Evolutionary conservation across 2,329 filamentous ascomycete species (phyloP).

Genomic region (Shiraia bambusicola): DNA sequence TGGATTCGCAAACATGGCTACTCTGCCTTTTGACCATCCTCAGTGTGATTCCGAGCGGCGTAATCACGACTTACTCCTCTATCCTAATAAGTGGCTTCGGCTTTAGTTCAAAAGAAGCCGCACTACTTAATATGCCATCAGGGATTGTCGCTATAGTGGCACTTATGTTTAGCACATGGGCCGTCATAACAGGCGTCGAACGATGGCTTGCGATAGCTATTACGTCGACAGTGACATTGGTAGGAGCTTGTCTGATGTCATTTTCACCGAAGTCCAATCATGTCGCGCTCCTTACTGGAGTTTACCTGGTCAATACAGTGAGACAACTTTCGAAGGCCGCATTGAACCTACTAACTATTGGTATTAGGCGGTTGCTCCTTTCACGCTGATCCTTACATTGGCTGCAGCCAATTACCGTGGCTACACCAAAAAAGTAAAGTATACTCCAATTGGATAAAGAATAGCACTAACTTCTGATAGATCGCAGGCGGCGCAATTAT

Average conservation of each 20-base stretch:
- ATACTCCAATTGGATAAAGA: too few relatives aligned
- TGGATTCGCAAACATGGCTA: constrained; percentile 59
- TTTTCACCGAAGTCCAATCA: constrained; percentile 18
- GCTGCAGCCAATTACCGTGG: constrained; percentile 25
- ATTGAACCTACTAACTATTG: constrained; percentile 17
- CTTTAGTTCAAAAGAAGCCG: constrained; percentile 16
- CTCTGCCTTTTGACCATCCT: too few relatives aligned
- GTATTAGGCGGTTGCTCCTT: constrained; percentile 10
- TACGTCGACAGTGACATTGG: too few relatives aligned
- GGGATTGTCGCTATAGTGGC: constrained; percentile 15
- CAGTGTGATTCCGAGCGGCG: constrained; percentile 18
- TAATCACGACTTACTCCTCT: constrained; percentile 23
- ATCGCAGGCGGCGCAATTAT: too few relatives aligned
- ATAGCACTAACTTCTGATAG: too few relatives aligned
- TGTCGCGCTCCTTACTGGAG: constrained; percentile 18
- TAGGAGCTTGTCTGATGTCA: constrained; percentile 15
- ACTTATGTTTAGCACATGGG: too few relatives aligned
- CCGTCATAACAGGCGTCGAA: too few relatives aligned
- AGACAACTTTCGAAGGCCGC: too few relatives aligned
- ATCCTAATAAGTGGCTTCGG: constrained; percentile 23
- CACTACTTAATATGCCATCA: constrained; percentile 23
- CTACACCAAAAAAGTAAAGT: too few relatives aligned
- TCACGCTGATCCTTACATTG: constrained; percentile 3
- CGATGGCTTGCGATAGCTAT: too few relatives aligned
- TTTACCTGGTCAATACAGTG: constrained; percentile 23